Conservation (phyloP, 2,329 filamentous ascomycete genomes). For the Knoxdaviesia proteae region DNA sequence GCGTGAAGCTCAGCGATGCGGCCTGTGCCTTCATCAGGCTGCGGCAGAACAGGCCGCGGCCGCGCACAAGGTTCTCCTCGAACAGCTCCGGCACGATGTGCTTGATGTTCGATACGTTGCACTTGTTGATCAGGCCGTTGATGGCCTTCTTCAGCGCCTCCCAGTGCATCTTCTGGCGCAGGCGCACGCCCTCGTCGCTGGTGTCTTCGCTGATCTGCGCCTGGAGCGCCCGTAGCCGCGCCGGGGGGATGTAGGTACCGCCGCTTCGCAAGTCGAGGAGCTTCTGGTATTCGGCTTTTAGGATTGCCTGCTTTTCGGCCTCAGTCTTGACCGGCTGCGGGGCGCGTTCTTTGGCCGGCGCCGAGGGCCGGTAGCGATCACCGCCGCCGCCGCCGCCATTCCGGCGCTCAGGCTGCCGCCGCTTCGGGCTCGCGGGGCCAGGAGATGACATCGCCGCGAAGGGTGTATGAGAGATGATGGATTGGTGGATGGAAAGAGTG, state of each 20-base stretch:
- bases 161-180: conserved; percentile 49
- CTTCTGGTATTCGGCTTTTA: conserved; percentile 86
- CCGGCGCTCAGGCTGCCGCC: conserved; percentile 5
- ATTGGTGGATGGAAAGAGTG: too few relatives aligned
- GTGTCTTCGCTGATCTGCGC: conserved; percentile 92
- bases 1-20: conserved; percentile 83
- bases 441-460: too few relatives aligned
- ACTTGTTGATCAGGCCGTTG: conserved; percentile 97
- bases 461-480: too few relatives aligned
- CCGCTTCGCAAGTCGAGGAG: conserved; percentile 82
- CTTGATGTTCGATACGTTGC: conserved; percentile 97
- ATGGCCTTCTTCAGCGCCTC: conserved; percentile 97
- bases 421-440: too few relatives aligned
- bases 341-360: conserved; percentile 11
- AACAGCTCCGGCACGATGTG: conserved; percentile 92
- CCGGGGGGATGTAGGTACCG: conserved; percentile 90
- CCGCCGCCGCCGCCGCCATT: conserved; percentile 20
- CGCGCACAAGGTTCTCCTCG: conserved; percentile 78
- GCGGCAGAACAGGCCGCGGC: conserved; percentile 78
- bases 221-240: conserved; percentile 73
- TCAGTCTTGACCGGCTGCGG: conserved; percentile 28
- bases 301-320: conserved; percentile 69
- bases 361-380: conserved; percentile 28
- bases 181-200: conserved; percentile 92
- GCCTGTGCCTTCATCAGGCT: conserved; percentile 98